A percentile compares a stretch with the other conserved stretches of the same genome.
Evolutionary conservation across 1,284 basidiomycete genomes (phyloP).

Genomic region (Tylopilus sp.): DNA sequence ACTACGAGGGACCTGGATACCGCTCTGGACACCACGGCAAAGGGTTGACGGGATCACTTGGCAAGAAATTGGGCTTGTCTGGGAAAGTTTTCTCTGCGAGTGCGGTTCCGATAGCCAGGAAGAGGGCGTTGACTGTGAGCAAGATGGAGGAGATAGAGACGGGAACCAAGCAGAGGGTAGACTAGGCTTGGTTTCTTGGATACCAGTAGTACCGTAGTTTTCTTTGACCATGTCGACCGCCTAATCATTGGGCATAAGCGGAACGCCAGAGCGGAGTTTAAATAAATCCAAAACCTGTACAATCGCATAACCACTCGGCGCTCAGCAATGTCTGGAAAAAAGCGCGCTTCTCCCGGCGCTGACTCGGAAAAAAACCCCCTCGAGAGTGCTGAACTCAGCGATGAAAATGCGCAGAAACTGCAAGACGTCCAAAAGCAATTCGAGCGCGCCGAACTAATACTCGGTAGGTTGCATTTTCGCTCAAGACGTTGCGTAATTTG

Average conservation of each 20-base stretch:
- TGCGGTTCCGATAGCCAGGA: constrained; percentile 36
- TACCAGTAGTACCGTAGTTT: not conserved
- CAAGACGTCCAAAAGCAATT: constrained; percentile 60
- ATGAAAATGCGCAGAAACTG: constrained; percentile 66
- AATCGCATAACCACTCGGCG: constrained; percentile 3
- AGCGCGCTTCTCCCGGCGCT: constrained; percentile 71
- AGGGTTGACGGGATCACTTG: constrained; percentile 49
- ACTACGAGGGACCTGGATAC: constrained; percentile 86
- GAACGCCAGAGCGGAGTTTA: constrained; percentile 30
- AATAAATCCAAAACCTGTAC: constrained; percentile 25
- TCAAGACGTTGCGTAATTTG: constrained; percentile 4
- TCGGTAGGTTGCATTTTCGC: constrained; percentile 50
- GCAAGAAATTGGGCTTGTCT: constrained; percentile 34
- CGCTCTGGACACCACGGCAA: constrained; percentile 75
- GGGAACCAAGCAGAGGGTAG: constrained; percentile 66
- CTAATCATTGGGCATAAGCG: constrained; percentile 8
- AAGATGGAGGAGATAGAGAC: constrained; percentile 54
- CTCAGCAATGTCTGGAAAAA: constrained; percentile 47
- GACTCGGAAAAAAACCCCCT: constrained; percentile 66
- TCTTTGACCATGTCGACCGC: constrained; percentile 4
- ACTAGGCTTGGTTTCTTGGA: constrained; percentile 44
- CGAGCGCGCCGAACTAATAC: constrained; percentile 60
- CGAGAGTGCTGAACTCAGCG: constrained; percentile 58
- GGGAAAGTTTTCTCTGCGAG: constrained; percentile 32
- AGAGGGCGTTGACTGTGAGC: constrained; percentile 38